These are phyloP conservation scores for Colletotrichum viniferum DNA, from an alignment of 2,329 filamentous ascomycete genomes.

Conservation along the genomic window DNA sequence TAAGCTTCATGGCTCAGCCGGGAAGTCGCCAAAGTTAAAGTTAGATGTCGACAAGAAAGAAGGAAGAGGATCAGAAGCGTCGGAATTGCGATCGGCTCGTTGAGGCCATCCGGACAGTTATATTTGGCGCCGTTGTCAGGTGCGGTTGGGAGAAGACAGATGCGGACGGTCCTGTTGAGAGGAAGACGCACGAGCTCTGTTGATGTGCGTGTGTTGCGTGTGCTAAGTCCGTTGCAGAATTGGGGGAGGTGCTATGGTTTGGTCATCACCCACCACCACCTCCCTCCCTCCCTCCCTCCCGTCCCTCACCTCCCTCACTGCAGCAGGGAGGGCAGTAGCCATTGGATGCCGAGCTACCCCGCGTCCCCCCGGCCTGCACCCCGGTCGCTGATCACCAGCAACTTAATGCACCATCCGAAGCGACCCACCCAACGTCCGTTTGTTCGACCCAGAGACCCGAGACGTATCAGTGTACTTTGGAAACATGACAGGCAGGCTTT, in stretches of 20 bases:
- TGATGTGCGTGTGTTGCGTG: background rate
- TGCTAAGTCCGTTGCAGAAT: slow-evolving; percentile 3
- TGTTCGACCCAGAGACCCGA: background rate
- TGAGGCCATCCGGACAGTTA: background rate
- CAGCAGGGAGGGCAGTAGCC: background rate
- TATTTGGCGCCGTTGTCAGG: background rate
- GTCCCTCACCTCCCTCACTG: background rate
- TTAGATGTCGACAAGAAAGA: background rate
- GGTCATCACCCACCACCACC: background rate
- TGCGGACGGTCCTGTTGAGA: background rate
- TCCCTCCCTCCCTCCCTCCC: background rate
- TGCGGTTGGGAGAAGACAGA: background rate
- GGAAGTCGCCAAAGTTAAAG: background rate
- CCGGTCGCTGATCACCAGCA: slow-evolving; percentile 4
- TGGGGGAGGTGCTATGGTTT: background rate
- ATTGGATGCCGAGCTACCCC: slow-evolving; percentile 17
- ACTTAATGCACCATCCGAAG: background rate
- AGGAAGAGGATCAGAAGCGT: background rate
- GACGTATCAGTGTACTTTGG: background rate
- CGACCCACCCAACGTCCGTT: background rate
- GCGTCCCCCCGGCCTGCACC: slow-evolving; percentile 6
- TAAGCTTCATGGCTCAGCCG: background rate
- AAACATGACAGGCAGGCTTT: background rate
- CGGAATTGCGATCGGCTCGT: background rate
- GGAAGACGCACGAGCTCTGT: background rate